These are phyloP conservation scores for Dichotomocladium elegans DNA, from an alignment of 371 early-diverging fungal species.

Conservation along the genomic window DNA sequence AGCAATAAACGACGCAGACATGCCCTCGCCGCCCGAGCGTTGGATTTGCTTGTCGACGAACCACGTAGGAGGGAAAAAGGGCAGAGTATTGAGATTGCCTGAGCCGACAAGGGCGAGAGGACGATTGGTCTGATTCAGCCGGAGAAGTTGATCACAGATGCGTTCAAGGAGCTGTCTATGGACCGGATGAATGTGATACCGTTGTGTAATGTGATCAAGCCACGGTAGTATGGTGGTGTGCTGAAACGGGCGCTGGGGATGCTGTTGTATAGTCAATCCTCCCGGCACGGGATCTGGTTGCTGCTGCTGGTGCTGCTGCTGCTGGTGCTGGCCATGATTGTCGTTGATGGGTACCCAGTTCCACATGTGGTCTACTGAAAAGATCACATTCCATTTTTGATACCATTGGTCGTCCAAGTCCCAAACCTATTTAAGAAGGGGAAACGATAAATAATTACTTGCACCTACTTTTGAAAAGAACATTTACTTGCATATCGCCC, in stretches of 20 bases:
- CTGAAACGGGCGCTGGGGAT: slow-evolving; percentile 8
- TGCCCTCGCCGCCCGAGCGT: slow-evolving; percentile 24
- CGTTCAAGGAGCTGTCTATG: slow-evolving; percentile 30
- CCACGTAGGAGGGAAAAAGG: slow-evolving; percentile 40
- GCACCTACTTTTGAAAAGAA: slow-evolving; percentile 1
- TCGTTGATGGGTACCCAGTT: slow-evolving; percentile 22
- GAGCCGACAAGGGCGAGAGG: slow-evolving; percentile 25
- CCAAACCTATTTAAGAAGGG: no score
- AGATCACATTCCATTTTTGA: slow-evolving; percentile 42
- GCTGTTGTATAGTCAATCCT: slow-evolving; percentile 12
- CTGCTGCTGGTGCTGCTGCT: no score
- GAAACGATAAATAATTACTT: background rate
- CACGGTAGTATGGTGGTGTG: slow-evolving; percentile 24
- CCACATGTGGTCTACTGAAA: slow-evolving; percentile 43
- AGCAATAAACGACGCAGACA: slow-evolving; percentile 37
- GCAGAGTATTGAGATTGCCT: slow-evolving; percentile 23
- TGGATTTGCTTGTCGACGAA: slow-evolving; percentile 29
- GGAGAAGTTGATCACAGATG: slow-evolving; percentile 24
- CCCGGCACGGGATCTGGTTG: no score
- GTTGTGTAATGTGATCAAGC: slow-evolving; percentile 23
- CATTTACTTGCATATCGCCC: slow-evolving; percentile 37
- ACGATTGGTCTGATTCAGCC: slow-evolving; percentile 36
- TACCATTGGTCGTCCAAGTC: slow-evolving; percentile 46
- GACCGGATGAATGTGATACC: slow-evolving; percentile 29
- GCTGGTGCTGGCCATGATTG: no score